Percentiles rank a stretch among this genome's conserved stretches.
Evolutionary conservation across 2,329 filamentous ascomycete species (phyloP).

Genomic region (Phaeosphaeriaceae sp.): DNA sequence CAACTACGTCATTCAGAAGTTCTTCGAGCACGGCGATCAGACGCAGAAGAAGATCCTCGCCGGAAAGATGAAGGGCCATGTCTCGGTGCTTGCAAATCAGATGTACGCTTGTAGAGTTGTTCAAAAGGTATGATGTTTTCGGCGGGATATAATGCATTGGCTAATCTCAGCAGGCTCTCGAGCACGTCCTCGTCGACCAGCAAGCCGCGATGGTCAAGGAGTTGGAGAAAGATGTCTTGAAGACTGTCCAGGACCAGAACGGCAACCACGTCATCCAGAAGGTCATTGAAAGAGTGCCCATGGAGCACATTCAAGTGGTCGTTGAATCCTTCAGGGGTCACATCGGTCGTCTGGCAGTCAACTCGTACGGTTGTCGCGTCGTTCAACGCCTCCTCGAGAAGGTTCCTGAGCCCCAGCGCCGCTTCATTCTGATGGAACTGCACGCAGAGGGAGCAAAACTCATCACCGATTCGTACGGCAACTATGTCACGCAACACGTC

Average conservation of each 20-base stretch:
- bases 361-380: slow-evolving; percentile 89
- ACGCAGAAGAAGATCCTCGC: slow-evolving; percentile 88
- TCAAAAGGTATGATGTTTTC: slow-evolving; percentile 66
- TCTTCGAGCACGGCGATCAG: slow-evolving; percentile 95
- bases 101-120: slow-evolving; percentile 96
- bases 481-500: slow-evolving; percentile 95
- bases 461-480: slow-evolving; percentile 88
- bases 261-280: slow-evolving; percentile 98
- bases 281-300: slow-evolving; percentile 81
- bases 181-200: slow-evolving; percentile 90
- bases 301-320: slow-evolving; percentile 82
- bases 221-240: slow-evolving; percentile 76
- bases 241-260: slow-evolving; percentile 84
- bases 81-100: slow-evolving; percentile 79
- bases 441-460: slow-evolving; percentile 74
- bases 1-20: slow-evolving; percentile 97
- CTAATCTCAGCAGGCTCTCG: slow-evolving; percentile 63
- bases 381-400: slow-evolving; percentile 91
- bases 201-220: slow-evolving; percentile 85
- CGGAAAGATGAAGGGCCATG: slow-evolving; percentile 84
- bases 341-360: slow-evolving; percentile 74
- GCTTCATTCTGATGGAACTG: slow-evolving; percentile 78
- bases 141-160: neutral
- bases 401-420: slow-evolving; percentile 74
- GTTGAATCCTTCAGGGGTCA: slow-evolving; percentile 80